A percentile compares a stretch with the other conserved stretches of the same genome.
Conservation (phyloP, 148 eudicot genomes). For the Selenicereus undatus region DNA sequence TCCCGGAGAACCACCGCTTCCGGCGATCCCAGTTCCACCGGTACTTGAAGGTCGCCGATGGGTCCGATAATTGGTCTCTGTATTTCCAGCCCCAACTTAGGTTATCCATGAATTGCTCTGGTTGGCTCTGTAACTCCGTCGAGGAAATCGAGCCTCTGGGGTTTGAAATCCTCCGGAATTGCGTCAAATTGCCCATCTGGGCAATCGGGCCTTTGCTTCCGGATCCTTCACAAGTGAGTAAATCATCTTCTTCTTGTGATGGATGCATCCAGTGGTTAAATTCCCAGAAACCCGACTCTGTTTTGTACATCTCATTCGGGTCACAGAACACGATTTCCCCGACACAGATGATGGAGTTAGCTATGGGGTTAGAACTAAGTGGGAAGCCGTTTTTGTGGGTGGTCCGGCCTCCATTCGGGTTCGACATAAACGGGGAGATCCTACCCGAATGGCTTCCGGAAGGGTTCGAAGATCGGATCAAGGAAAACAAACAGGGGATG, state of each 20-base stretch:
- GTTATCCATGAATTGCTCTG: conserved; percentile 31
- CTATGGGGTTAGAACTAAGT: conserved; percentile 61
- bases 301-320: conserved; percentile 77
- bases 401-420: conserved; percentile 60
- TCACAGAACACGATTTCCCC: conserved; percentile 65
- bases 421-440: conserved; percentile 33
- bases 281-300: conserved; percentile 33
- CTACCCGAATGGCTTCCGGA: conserved; percentile 66
- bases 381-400: conserved; percentile 71
- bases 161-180: conserved; percentile 35
- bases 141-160: conserved; percentile 76
- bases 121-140: conserved; percentile 59
- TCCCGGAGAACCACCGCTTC: conserved; percentile 48
- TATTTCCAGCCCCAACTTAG: conserved; percentile 51
- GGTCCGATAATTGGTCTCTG: conserved; percentile 57
- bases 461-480: conserved; percentile 55
- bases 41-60: conserved; percentile 49
- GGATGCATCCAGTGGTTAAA: conserved; percentile 53
- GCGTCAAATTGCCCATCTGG: conserved; percentile 51
- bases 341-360: conserved; percentile 77
- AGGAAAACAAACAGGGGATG: conserved; percentile 29
- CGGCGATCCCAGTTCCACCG: conserved; percentile 45
- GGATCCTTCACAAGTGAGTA: neutral
- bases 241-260: neutral
- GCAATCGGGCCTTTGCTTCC: conserved; percentile 62